Evolutionary conservation across 2,329 filamentous ascomycete species (phyloP).

Genomic region (Fusarium sp.): DNA sequence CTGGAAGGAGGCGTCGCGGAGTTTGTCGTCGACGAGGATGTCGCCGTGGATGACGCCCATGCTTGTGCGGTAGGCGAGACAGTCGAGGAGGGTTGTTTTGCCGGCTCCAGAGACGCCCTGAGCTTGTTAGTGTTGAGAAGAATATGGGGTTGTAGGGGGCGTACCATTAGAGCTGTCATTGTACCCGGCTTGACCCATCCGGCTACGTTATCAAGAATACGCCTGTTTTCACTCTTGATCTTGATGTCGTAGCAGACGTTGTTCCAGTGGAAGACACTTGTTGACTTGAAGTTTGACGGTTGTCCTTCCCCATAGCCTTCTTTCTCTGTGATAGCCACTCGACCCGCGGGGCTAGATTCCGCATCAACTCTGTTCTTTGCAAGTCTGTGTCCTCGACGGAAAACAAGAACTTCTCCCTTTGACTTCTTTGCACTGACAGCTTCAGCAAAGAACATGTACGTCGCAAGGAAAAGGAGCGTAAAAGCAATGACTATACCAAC

Average conservation of each 20-base stretch:
- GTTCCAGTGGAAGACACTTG: conserved; percentile 82
- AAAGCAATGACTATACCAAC: conserved; percentile 65
- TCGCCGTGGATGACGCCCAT: conserved; percentile 86
- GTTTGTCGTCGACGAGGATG: conserved; percentile 70
- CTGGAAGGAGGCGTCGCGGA: conserved; percentile 81
- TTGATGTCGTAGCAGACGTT: conserved; percentile 77
- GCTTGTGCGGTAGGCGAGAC: conserved; percentile 80
- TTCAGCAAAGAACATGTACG: conserved; percentile 62
- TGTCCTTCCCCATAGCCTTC: conserved; percentile 10
- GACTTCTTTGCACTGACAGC: conserved; percentile 59
- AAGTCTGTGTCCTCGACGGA: conserved; percentile 54
- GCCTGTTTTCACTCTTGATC: conserved; percentile 76
- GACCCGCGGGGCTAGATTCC: conserved; percentile 21
- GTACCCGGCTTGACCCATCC: conserved; percentile 93
- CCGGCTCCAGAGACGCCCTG: conserved; percentile 77
- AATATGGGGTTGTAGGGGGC: too few relatives aligned
- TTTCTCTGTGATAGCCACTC: conserved; percentile 11
- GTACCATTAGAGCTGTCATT: conserved; percentile 81
- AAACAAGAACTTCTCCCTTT: conserved; percentile 69
- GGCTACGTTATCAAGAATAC: conserved; percentile 82
- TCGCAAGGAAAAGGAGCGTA: conserved; percentile 55
- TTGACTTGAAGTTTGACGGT: conserved; percentile 57
- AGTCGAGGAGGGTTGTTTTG: conserved; percentile 87
- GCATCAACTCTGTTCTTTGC: background rate
- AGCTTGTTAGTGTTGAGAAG: background rate